phyloP scores from a whole-genome alignment of 1,284 basidiomycete species.

The Trametes pubescens region DNA sequence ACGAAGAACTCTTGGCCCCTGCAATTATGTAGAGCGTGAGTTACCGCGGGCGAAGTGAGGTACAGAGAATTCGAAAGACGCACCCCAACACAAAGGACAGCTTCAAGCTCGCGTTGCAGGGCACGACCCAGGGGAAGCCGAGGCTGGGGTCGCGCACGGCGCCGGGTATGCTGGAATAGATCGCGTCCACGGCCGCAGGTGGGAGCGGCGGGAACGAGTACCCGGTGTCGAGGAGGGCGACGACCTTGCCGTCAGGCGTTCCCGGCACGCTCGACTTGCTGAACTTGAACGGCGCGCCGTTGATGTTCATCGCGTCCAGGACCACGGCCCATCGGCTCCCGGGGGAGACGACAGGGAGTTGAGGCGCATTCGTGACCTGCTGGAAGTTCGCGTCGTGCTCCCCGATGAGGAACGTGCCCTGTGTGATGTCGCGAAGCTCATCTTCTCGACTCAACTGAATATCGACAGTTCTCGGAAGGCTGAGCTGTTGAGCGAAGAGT shows the following conservation, averaged over 20 bases:
- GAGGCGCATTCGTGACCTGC: constrained; percentile 35
- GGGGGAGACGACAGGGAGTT: constrained; percentile 51
- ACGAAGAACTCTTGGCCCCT: constrained; percentile 10
- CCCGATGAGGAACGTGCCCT: constrained; percentile 43
- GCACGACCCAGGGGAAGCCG: constrained; percentile 35
- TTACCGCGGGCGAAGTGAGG: not conserved
- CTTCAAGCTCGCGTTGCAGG: constrained; percentile 36
- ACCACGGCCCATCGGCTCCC: constrained; percentile 48
- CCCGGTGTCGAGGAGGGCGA: constrained; percentile 44
- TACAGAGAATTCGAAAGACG: constrained; percentile 9
- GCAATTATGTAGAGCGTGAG: not conserved
- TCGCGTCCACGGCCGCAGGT: constrained; percentile 37
- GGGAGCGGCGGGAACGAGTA: constrained; percentile 42
- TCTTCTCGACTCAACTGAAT: constrained; percentile 37
- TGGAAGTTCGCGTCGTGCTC: constrained; percentile 38
- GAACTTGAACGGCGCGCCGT: constrained; percentile 40
- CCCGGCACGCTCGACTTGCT: constrained; percentile 38
- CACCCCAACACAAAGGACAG: constrained; percentile 42
- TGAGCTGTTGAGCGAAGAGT: constrained; percentile 20
- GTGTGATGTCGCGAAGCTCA: constrained; percentile 36
- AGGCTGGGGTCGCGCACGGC: constrained; percentile 32
- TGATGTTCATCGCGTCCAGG: constrained; percentile 42
- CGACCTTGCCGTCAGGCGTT: constrained; percentile 39
- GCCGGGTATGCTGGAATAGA: constrained; percentile 41
- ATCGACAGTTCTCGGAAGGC: constrained; percentile 40